A percentile compares a stretch with the other conserved stretches of the same genome.
Evolutionary conservation across 1,284 basidiomycete species (phyloP).

Genomic region (Tilletia caries): DNA sequence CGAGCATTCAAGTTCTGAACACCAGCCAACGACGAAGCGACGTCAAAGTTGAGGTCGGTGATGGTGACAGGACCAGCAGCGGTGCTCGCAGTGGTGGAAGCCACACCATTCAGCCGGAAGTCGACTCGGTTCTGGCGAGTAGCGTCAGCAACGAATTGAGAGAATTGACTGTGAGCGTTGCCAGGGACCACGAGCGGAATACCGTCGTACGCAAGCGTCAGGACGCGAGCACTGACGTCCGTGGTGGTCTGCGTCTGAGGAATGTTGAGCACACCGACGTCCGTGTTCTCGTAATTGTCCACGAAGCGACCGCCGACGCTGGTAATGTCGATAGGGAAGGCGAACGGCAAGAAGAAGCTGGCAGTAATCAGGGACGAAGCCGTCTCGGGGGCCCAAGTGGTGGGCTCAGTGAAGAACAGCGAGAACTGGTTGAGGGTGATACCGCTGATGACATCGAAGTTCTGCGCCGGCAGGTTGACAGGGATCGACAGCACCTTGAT

Average conservation of each 20-base stretch:
- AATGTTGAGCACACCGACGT: slow-evolving; percentile 66
- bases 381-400: slow-evolving; percentile 61
- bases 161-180: slow-evolving; percentile 61
- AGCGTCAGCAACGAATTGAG: slow-evolving; percentile 67
- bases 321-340: slow-evolving; percentile 68
- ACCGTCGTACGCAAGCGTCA: slow-evolving; percentile 65
- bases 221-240: slow-evolving; percentile 65
- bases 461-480: slow-evolving; percentile 67
- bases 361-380: slow-evolving; percentile 65
- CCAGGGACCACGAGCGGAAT: slow-evolving; percentile 65
- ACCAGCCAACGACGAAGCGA: slow-evolving; percentile 65
- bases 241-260: slow-evolving; percentile 65
- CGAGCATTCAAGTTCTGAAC: slow-evolving; percentile 67
- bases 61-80: slow-evolving; percentile 66
- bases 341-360: slow-evolving; percentile 68
- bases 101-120: slow-evolving; percentile 64
- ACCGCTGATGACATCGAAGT: slow-evolving; percentile 67
- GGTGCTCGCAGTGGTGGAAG: slow-evolving; percentile 64
- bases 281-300: slow-evolving; percentile 61
- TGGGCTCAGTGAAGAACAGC: slow-evolving; percentile 63
- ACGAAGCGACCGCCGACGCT: slow-evolving; percentile 66
- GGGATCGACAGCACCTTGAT: slow-evolving; percentile 66
- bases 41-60: slow-evolving; percentile 65
- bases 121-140: slow-evolving; percentile 60
- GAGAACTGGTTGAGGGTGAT: slow-evolving; percentile 66